Conservation (phyloP, 225 moss, liverwort and hornwort genomes). For the Anthoceros angustus region DNA sequence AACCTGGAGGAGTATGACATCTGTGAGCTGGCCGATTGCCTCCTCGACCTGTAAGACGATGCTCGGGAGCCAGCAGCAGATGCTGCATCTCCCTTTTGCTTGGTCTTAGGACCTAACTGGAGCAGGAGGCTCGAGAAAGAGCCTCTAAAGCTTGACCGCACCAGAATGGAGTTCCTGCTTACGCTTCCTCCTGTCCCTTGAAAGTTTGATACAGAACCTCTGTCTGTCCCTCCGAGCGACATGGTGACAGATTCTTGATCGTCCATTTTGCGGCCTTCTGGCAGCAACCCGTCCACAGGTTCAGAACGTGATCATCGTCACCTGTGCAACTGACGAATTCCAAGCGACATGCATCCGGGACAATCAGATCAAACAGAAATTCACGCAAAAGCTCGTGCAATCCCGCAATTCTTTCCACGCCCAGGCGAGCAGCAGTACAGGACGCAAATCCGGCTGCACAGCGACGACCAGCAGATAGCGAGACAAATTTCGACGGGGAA, state of each 20-base stretch:
- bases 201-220: not conserved
- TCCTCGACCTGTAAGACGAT: constrained; percentile 46
- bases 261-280: not conserved
- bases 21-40: constrained; percentile 76
- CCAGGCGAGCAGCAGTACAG: too few relatives aligned
- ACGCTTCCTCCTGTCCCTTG: not conserved
- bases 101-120: constrained; percentile 21
- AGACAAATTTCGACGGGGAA: too few relatives aligned
- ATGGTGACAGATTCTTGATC: constrained; percentile 3
- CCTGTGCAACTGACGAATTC: too few relatives aligned
- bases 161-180: not conserved
- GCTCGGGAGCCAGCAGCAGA: constrained; percentile 34
- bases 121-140: not conserved
- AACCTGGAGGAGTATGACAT: constrained; percentile 61
- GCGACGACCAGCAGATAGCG: too few relatives aligned
- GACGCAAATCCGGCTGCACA: too few relatives aligned
- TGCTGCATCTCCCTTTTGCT: constrained; percentile 71
- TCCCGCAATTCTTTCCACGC: too few relatives aligned
- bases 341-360: too few relatives aligned
- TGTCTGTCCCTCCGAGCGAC: not conserved
- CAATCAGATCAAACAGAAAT: too few relatives aligned
- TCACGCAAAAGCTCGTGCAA: too few relatives aligned
- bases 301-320: too few relatives aligned
- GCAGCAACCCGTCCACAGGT: too few relatives aligned
- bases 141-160: not conserved